Percentiles rank a stretch among this genome's conserved stretches.
Evolutionary conservation across 108 stramenopile genomes (phyloP).

Genomic region (Nannochloropsis salina): DNA sequence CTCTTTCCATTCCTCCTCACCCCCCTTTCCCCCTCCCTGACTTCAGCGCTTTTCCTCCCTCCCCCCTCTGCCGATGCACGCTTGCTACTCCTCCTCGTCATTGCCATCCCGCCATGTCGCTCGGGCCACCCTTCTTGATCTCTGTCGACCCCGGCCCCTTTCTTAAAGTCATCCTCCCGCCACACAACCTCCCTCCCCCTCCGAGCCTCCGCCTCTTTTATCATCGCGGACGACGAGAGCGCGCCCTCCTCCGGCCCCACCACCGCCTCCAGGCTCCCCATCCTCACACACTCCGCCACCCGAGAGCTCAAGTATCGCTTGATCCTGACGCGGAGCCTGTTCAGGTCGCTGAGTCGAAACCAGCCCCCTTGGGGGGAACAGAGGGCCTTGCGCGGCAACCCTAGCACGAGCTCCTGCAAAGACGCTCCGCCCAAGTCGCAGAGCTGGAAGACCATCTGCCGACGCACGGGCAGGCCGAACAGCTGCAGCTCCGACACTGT

Average conservation of each 20-base stretch:
- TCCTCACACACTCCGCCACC: conserved; percentile 14
- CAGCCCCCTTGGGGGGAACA: background rate
- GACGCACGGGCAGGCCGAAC: background rate
- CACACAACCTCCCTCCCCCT: conserved; percentile 22
- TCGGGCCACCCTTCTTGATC: background rate
- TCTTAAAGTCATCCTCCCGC: conserved; percentile 8
- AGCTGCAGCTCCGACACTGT: conserved; percentile 26
- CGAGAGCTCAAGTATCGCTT: background rate
- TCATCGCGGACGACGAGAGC: background rate
- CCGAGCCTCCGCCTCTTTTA: conserved; percentile 27
- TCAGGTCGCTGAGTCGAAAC: background rate
- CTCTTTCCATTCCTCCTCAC: background rate
- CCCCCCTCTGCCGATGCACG: background rate
- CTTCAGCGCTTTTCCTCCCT: background rate
- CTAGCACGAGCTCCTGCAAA: background rate
- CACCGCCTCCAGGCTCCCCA: background rate
- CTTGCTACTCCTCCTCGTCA: background rate
- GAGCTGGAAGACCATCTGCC: conserved; percentile 9
- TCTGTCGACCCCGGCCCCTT: background rate
- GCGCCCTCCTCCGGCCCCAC: background rate
- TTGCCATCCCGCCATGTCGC: background rate
- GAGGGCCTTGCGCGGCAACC: background rate
- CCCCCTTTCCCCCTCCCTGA: background rate
- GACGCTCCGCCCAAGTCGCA: conserved; percentile 6
- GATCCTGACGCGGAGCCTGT: background rate